A percentile compares a stretch with the other conserved stretches of the same genome.
Evolutionary conservation across 805 yeast species (phyloP).

Genomic region (Yamadazyma endophytica): DNA sequence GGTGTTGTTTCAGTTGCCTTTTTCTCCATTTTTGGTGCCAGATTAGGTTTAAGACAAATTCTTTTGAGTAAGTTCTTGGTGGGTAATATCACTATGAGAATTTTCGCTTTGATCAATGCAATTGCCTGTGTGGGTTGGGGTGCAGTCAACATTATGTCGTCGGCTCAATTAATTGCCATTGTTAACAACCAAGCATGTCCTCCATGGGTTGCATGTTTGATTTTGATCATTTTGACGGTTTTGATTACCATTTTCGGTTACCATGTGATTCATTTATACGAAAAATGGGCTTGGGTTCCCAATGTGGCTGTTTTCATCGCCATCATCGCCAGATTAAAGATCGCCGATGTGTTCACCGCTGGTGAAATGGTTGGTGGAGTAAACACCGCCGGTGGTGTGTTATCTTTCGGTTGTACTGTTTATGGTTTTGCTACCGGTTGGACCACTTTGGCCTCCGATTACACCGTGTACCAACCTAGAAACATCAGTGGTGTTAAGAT

Average conservation of each 20-base stretch:
- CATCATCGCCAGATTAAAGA: slow-evolving; percentile 24
- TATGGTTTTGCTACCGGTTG: slow-evolving; percentile 32
- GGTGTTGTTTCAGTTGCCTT: slow-evolving; percentile 38
- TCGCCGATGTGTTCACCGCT: slow-evolving; percentile 19
- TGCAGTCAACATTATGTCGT: slow-evolving; percentile 26
- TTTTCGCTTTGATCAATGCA: slow-evolving; percentile 23
- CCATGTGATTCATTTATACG: slow-evolving; percentile 26
- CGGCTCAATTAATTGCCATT: slow-evolving; percentile 24
- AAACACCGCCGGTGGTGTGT: slow-evolving; percentile 24
- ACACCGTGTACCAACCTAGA: slow-evolving; percentile 28
- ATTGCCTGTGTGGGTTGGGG: slow-evolving; percentile 33
- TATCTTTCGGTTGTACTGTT: slow-evolving; percentile 23
- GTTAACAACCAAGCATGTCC: slow-evolving; percentile 22
- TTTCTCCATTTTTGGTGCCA: slow-evolving; percentile 33
- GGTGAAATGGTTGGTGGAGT: slow-evolving; percentile 24
- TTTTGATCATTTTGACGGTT: slow-evolving; percentile 25
- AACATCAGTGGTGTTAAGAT: slow-evolving; percentile 24
- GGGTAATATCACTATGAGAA: slow-evolving; percentile 27
- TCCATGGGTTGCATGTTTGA: slow-evolving; percentile 32
- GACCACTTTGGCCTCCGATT: slow-evolving; percentile 31
- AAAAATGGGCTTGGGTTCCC: slow-evolving; percentile 31
- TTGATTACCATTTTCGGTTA: slow-evolving; percentile 29
- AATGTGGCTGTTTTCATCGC: slow-evolving; percentile 23
- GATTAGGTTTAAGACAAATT: slow-evolving; percentile 37
- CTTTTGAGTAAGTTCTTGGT: slow-evolving; percentile 27